Base-by-base conservation (phyloP, 176 grass and related monocot genomes). In the Paspalum vaginatum region DNA sequence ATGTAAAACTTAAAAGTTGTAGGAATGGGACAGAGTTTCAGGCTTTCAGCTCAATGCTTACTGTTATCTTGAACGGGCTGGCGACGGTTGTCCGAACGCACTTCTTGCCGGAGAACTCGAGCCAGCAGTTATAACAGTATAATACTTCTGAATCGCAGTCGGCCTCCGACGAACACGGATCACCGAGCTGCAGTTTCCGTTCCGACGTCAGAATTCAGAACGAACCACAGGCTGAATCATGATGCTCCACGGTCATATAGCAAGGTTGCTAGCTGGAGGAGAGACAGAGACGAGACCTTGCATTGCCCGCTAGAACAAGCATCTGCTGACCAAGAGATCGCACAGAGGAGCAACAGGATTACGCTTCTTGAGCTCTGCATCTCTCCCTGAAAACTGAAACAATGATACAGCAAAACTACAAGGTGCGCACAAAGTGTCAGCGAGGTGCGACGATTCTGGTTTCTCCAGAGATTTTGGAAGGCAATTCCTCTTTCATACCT, bases 231-330 rank as follows among this genome's bases (percentile, higher is more conserved):
- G 10, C 4, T 15, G 25, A 16, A 11, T 2, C 32, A 32, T 32
- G 32, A 32, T 32, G 32, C 32, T 32, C 32, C 32, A 32, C 10
- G 5, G n/a, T 8, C 21, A 21, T 39, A 9, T 39, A 9, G 11
- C 25, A 70, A 11, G n/a, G 11, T 48, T 4, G 9, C 1, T 48
- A 2, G 9, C 1, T 11, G 4, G 15, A 66, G 22, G 50, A 37
- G 15, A 11, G 61, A 40, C 0, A 46, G 43, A n/a, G 11, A 58
- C 14, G 0, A 1, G 1, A 77, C 83, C 78, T 78, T 75, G 83
- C 88, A 89, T 53, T 20, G 48, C 22, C 83, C 83, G 50, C 63
- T 43, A 41, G 88, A 86, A 42, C 88, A 90, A 65, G 73, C 72
- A 67, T 59, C 74, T 52, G 79, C 73, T 27, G 40, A 10, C 20